Conservation (phyloP, 163 green algal genomes). For the Coccomyxa subellipsoidea region DNA sequence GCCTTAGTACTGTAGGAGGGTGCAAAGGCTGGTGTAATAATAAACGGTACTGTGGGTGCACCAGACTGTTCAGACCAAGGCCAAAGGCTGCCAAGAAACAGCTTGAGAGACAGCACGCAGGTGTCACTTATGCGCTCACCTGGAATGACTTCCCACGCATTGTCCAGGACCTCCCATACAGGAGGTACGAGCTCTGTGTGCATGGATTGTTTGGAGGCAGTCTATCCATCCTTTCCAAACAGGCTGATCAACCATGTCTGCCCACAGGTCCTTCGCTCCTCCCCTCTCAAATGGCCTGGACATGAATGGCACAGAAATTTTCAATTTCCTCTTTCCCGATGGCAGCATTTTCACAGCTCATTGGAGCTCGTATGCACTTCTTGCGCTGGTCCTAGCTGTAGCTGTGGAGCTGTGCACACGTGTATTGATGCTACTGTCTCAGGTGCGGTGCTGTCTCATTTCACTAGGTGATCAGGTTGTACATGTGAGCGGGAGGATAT, state of each 20-base stretch:
- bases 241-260: no score
- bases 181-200: neutral
- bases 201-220: no score
- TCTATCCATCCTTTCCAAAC: no score
- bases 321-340: neutral
- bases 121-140: neutral
- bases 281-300: neutral
- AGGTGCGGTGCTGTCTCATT: neutral
- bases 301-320: neutral
- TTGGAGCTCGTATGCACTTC: neutral
- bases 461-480: no score
- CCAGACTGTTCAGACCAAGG: neutral
- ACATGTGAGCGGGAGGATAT: neutral
- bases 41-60: neutral
- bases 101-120: neutral
- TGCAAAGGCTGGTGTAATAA: neutral
- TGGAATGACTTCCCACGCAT: neutral
- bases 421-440: neutral
- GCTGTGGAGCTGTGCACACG: neutral
- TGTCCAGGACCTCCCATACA: neutral
- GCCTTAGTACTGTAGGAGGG: neutral
- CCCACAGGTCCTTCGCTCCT: neutral
- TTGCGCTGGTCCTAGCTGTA: neutral
- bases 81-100: neutral
- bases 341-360: neutral